A percentile compares a stretch with the other conserved stretches of the same genome.
Evolutionary conservation across 2,329 filamentous ascomycete species (phyloP).

Genomic region (Penicillium sp.): DNA sequence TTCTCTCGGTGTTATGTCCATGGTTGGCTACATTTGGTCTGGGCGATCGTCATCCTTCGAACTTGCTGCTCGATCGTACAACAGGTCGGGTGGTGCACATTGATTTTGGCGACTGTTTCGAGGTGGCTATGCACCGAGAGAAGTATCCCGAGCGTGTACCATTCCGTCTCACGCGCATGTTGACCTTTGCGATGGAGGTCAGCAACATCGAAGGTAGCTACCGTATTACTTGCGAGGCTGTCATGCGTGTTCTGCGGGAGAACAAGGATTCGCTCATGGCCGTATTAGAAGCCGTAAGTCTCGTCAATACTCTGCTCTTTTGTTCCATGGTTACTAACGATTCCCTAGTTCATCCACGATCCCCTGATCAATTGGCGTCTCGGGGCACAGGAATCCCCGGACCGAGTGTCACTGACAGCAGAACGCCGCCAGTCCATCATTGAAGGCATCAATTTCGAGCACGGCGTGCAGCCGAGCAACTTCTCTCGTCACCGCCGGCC

Average conservation of each 20-base stretch:
- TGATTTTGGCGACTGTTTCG: constrained; percentile 98
- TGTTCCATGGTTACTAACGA: constrained; percentile 4
- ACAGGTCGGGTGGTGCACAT: constrained; percentile 98
- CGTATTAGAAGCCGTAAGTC: constrained; percentile 85
- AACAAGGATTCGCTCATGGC: constrained; percentile 99
- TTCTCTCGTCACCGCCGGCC: constrained; percentile 61
- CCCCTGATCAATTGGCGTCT: constrained; percentile 97
- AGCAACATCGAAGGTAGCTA: constrained; percentile 99
- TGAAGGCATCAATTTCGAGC: constrained; percentile 43
- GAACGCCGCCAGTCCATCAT: constrained; percentile 59
- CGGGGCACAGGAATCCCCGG: constrained; percentile 57
- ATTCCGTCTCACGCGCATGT: constrained; percentile 96
- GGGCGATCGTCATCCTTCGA: constrained; percentile 94
- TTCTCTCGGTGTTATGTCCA: constrained; percentile 98
- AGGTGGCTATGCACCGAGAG: constrained; percentile 98
- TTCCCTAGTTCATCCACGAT: constrained; percentile 85
- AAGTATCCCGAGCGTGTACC: constrained; percentile 97
- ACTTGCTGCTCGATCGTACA: constrained; percentile 91
- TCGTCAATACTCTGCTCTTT: background rate
- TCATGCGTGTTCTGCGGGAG: constrained; percentile 91
- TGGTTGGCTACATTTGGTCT: constrained; percentile 99
- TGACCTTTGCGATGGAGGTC: constrained; percentile 99
- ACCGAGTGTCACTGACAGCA: constrained; percentile 55
- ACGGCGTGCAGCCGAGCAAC: constrained; percentile 58
- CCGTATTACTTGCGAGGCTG: constrained; percentile 94